Evolutionary conservation across 495 filamentous ascomycete species (phyloP).

Genomic region (Neohortaea acidophila): DNA sequence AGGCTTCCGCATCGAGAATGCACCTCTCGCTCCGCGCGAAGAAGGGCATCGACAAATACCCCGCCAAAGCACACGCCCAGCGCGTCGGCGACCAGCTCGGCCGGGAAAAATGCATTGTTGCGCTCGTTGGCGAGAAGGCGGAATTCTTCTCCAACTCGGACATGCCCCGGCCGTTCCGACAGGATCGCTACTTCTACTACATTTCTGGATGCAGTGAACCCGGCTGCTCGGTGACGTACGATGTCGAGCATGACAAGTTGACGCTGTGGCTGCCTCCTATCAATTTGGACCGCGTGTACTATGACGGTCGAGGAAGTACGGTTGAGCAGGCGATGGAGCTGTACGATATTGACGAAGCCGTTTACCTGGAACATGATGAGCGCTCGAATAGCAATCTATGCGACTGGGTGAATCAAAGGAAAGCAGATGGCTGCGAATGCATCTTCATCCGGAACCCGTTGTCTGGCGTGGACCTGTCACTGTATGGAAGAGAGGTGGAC

Average conservation of each 20-base stretch:
- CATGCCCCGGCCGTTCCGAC: slow-evolving; percentile 42
- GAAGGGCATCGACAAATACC: slow-evolving; percentile 15
- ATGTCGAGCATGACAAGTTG: slow-evolving; percentile 41
- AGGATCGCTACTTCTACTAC: slow-evolving; percentile 59
- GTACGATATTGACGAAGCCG: slow-evolving; percentile 33
- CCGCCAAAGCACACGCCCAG: slow-evolving; percentile 64
- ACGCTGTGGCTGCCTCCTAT: slow-evolving; percentile 30
- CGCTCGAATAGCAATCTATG: neutral
- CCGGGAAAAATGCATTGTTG: slow-evolving; percentile 43
- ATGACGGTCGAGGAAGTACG: slow-evolving; percentile 42
- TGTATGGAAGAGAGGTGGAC: neutral
- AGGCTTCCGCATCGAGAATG: too few relatives aligned
- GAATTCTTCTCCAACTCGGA: slow-evolving; percentile 45
- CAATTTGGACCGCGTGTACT: slow-evolving; percentile 41
- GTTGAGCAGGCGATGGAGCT: slow-evolving; percentile 34
- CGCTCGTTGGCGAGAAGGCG: slow-evolving; percentile 35
- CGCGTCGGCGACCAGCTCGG: slow-evolving; percentile 54
- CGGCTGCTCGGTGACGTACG: slow-evolving; percentile 47
- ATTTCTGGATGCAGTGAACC: slow-evolving; percentile 44
- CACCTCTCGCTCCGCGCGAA: too few relatives aligned
- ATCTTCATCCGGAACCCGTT: neutral
- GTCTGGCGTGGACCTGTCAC: neutral
- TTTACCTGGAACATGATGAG: slow-evolving; percentile 1
- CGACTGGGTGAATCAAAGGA: slow-evolving; percentile 1
- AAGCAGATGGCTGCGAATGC: slow-evolving; percentile 4